Conservation (phyloP, 371 early-diverging fungal genomes). For the Chytridium lagenaria region DNA sequence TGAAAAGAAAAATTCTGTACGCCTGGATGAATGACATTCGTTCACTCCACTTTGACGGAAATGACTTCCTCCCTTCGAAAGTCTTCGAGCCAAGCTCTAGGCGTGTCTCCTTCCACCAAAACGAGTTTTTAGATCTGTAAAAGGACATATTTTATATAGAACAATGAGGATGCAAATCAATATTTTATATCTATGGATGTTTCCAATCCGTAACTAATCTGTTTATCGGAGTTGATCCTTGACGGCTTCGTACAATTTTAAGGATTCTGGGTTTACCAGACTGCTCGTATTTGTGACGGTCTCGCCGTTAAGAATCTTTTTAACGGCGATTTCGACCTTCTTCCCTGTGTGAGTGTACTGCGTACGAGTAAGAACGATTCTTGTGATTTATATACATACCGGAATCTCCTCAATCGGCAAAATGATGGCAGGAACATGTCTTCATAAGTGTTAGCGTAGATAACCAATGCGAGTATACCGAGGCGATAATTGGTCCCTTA, state of each 20-base stretch:
- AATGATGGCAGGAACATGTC: slow-evolving; percentile 91
- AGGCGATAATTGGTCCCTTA: slow-evolving; percentile 86
- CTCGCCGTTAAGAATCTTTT: slow-evolving; percentile 85
- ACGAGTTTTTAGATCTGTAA: too few relatives aligned
- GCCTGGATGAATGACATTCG: background rate
- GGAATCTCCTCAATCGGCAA: slow-evolving; percentile 86
- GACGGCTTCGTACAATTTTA: slow-evolving; percentile 64
- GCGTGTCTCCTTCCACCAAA: background rate
- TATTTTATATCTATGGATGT: background rate
- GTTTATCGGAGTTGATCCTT: slow-evolving; percentile 38
- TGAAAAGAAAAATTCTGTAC: slow-evolving; percentile 11
- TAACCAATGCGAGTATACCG: slow-evolving; percentile 45
- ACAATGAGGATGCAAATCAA: background rate
- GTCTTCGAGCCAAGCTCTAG: background rate
- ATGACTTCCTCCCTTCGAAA: background rate
- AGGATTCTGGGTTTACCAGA: slow-evolving; percentile 86
- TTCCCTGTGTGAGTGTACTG: slow-evolving; percentile 95
- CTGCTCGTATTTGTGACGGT: slow-evolving; percentile 77
- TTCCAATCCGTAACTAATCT: background rate
- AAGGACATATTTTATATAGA: background rate
- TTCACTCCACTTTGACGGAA: background rate
- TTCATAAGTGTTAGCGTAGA: background rate
- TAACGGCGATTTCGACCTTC: slow-evolving; percentile 96
- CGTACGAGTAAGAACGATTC: too few relatives aligned
- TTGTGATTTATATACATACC: slow-evolving; percentile 59